A percentile compares a stretch with the other conserved stretches of the same genome.
Conservation (phyloP, 805 yeast genomes). For the Cyberlindnera mrakii region DNA sequence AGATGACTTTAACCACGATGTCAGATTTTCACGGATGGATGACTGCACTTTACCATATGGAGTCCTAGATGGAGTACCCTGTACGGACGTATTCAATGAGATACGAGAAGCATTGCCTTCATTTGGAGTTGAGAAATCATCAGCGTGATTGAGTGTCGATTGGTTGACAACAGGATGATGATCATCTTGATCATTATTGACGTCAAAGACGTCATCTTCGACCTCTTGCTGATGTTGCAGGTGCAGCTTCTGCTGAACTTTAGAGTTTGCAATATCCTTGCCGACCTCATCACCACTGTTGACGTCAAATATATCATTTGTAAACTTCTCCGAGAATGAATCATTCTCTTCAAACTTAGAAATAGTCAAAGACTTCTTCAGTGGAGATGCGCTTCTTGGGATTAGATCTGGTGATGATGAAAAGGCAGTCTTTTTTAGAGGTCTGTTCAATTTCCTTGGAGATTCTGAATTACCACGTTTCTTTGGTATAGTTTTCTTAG, state of each 20-base stretch:
- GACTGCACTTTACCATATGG: background rate
- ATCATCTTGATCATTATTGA: background rate
- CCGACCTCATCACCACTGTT: background rate
- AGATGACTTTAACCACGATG: slow-evolving; percentile 1
- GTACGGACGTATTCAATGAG: slow-evolving; percentile 7
- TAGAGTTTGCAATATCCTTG: background rate
- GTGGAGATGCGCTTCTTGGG: slow-evolving; percentile 11
- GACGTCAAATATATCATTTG: background rate
- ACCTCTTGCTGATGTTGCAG: background rate
- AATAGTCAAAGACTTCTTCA: slow-evolving; percentile 17
- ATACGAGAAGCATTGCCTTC: slow-evolving; percentile 10
- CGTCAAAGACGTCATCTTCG: background rate
- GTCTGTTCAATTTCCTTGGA: slow-evolving; percentile 2
- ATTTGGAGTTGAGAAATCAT: slow-evolving; percentile 6
- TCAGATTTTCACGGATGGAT: background rate
- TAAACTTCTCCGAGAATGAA: slow-evolving; percentile 1
- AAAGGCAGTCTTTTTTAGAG: slow-evolving; percentile 24
- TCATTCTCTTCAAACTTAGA: slow-evolving; percentile 20
- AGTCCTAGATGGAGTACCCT: slow-evolving; percentile 9
- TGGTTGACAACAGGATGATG: background rate
- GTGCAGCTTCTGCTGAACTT: background rate
- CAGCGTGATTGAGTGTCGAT: no score
- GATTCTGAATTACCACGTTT: slow-evolving; percentile 18
- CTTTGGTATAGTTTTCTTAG: slow-evolving; percentile 18
- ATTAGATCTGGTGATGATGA: slow-evolving; percentile 22